Base-by-base conservation (phyloP, 2,329 filamentous ascomycete genomes). In the Mycosphaerella sp. region DNA sequence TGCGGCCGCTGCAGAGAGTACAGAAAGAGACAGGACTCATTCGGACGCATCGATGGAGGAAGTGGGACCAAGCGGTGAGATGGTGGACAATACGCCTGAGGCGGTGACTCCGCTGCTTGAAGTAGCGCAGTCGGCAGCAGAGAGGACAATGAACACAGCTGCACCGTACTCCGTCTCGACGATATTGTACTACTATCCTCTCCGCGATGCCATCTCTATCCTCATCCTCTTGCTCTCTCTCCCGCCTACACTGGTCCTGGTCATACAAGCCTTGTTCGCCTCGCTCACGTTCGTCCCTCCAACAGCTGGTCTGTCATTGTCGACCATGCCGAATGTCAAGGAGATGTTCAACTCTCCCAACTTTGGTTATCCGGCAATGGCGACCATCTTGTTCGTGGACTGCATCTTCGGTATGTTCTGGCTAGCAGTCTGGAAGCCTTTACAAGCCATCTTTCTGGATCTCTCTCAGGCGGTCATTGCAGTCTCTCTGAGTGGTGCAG, bases 141-240 rank as follows among this genome's bases (percentile, higher is more conserved):
- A 49, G 55, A 54, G 66, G 85, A 84, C 69, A 80, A 47, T 46
- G 37, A 37, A 85, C 61, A 75, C 78, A 49, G 86, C 86, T 53
- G 82, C 87, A 42, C 73, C 95, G 60, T 84, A 87, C 62, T 77
- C 94, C 59, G 85, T 86, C 57, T 80, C 87, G 61, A 95, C 89
- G 49, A 91, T 97, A 63, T 81, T 97, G 68, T 84, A 83, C 64
- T 89, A 89, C 46, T 91, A 90, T 64, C 91, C 91, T 48, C 82
- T 95, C 66, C 87, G 89, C 73, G 91, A 97, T 73, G 95, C 91
- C 55, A 88, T 96, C 71, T 89, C 91, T 67, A 95, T 97, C 65
- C 82, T 97, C 69, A 95, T 96, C 71, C 87, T 96, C 63, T 81
- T 97, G 60, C 86, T 96, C 71, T 90, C 95, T 68, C 82, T 96